Evolutionary conservation across 2,329 filamentous ascomycete genomes (phyloP).

Genomic region (Aureobasidium sp.): DNA sequence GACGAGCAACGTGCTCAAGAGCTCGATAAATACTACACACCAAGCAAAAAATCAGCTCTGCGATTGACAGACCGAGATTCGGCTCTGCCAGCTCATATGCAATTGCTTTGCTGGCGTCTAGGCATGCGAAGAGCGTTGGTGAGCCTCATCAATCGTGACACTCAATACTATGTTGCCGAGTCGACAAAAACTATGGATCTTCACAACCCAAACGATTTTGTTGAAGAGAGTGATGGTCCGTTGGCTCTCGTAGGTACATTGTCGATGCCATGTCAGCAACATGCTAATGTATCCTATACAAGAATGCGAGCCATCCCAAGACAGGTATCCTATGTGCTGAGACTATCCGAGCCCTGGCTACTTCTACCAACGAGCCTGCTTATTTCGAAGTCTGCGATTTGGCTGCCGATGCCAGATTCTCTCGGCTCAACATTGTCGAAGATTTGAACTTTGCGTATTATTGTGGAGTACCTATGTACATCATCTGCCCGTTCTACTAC

Average conservation of each 20-base stretch:
- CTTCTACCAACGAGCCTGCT: slow-evolving; percentile 23
- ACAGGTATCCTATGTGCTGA: slow-evolving; percentile 50
- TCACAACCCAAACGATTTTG: slow-evolving; percentile 16
- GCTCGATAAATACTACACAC: slow-evolving; percentile 21
- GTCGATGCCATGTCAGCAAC: neutral
- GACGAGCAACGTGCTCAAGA: slow-evolving; percentile 20
- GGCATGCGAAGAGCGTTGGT: slow-evolving; percentile 42
- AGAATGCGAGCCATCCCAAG: slow-evolving; percentile 46
- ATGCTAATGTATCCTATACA: neutral
- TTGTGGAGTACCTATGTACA: slow-evolving; percentile 24
- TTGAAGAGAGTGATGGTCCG: slow-evolving; percentile 20
- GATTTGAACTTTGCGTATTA: slow-evolving; percentile 27
- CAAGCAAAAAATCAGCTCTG: slow-evolving; percentile 8
- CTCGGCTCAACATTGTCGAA: slow-evolving; percentile 21
- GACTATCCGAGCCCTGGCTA: slow-evolving; percentile 33
- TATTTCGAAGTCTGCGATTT: slow-evolving; percentile 29
- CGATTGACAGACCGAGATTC: slow-evolving; percentile 21
- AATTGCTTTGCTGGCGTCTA: slow-evolving; percentile 42
- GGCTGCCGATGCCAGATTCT: slow-evolving; percentile 23
- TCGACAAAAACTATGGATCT: slow-evolving; percentile 40
- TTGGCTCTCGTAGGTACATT: slow-evolving; percentile 25
- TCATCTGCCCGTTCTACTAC: no score
- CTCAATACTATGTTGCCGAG: slow-evolving; percentile 45
- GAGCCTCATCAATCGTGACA: slow-evolving; percentile 40
- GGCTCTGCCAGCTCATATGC: slow-evolving; percentile 38